Base-by-base conservation (phyloP, 495 filamentous ascomycete species). In the Neurospora sp. region DNA sequence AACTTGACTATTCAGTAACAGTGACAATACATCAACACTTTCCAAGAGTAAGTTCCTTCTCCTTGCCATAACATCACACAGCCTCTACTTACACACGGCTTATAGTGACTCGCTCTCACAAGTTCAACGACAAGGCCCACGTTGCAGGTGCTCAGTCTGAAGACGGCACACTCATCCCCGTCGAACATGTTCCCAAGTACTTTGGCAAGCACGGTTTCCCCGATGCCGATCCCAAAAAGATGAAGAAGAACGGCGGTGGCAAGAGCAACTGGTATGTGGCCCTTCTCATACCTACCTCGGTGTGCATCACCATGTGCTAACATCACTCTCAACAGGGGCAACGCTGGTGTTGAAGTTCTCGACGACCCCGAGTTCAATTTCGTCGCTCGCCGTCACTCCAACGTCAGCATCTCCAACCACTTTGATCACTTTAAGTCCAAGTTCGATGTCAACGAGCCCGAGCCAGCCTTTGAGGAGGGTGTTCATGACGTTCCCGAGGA, bases 161-260 rank as follows among this genome's bases (percentile, higher is more conserved):
- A 65, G 86, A 87, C 59, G 92, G 89, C 76, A 88, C 88, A 45
- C 88, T 88, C 68, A 79, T 83, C 17, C 82, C 87, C 53, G 87
- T 91, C 75, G 91, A 95, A 42, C 87, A 91, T 73, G 81, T 97
- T 37, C 94, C 96, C 76, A 93, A 93, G 76, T 98, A 90, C 88
- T 98, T 98, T 79, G 93, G 87, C 78, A 98, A 97, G 87, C 82
- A 88, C 40, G 96, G 95, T 75, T 92, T 90, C 77, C 84, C 89
- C 76, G 94, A 94, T 78, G 83, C 84, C 75, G 91, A 96, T 78
- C 96, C 95, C 48, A 92, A 92, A 82, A 96, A 96, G 87, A 92
- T 91, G 75, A 98, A 98, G 90, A 98, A 98, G 86, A 92, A 97
- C 74, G 95, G 95, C 70, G 92, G 89, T 69, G 95, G 95, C 53